These are phyloP conservation scores for Boletus eberwhitei DNA, from an alignment of 768 basidiomycete species.

Conservation along the genomic window DNA sequence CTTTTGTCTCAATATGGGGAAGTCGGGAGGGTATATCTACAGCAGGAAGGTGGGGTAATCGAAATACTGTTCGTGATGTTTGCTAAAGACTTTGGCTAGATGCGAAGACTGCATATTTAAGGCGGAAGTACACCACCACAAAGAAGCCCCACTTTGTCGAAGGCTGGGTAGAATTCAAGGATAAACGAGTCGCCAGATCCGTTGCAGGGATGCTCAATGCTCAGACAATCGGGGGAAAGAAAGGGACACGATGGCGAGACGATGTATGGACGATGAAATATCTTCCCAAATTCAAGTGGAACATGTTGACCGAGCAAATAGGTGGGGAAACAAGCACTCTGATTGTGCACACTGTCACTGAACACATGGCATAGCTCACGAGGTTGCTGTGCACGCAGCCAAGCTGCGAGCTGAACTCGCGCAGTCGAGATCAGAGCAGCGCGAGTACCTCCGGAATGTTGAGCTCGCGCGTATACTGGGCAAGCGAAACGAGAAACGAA, in stretches of 20 bases:
- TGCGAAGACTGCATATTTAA: slow-evolving; percentile 80
- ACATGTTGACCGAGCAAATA: slow-evolving; percentile 97
- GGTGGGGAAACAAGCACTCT: slow-evolving; percentile 55
- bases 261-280: slow-evolving; percentile 99
- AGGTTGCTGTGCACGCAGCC: slow-evolving; percentile 83
- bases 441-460: slow-evolving; percentile 90
- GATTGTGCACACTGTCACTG: slow-evolving; percentile 4
- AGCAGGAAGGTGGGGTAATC: slow-evolving; percentile 72
- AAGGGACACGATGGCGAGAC: slow-evolving; percentile 86
- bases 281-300: slow-evolving; percentile 96
- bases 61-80: not conserved
- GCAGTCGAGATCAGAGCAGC: slow-evolving; percentile 84
- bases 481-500: slow-evolving; percentile 70
- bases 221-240: slow-evolving; percentile 91
- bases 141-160: slow-evolving; percentile 89
- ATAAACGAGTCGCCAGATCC: slow-evolving; percentile 86
- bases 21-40: slow-evolving; percentile 88
- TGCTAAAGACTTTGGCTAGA: slow-evolving; percentile 42
- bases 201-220: slow-evolving; percentile 97
- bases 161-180: slow-evolving; percentile 98
- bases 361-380: slow-evolving; percentile 63
- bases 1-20: slow-evolving; percentile 89
- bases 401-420: slow-evolving; percentile 90
- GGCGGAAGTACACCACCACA: slow-evolving; percentile 76
- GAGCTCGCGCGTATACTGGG: slow-evolving; percentile 85